These are phyloP conservation scores for Suillus americanus DNA, from an alignment of 768 basidiomycete species.

Conservation along the genomic window DNA sequence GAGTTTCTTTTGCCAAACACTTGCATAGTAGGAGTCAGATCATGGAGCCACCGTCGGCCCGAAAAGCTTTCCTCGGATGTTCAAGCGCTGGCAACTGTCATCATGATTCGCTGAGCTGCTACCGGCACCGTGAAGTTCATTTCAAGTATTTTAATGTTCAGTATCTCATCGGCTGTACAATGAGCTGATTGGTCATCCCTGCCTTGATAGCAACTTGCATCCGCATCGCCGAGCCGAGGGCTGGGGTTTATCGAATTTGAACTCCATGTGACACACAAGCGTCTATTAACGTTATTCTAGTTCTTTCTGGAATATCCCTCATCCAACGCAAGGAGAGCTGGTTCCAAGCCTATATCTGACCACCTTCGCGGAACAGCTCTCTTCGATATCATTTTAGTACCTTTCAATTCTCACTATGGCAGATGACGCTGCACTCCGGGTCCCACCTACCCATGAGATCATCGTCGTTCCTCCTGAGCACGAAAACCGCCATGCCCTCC, in stretches of 20 bases:
- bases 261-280: constrained; percentile 17
- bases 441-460: constrained; percentile 55
- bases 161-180: not conserved
- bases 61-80: not conserved
- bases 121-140: constrained; percentile 1
- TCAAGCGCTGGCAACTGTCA: not conserved
- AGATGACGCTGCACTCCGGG: constrained; percentile 10
- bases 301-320: not conserved
- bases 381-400: constrained; percentile 4
- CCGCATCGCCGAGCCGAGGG: constrained; percentile 18
- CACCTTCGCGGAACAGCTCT: constrained; percentile 15
- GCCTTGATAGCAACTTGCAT: constrained; percentile 4
- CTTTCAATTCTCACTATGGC: constrained; percentile 14
- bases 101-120: not conserved
- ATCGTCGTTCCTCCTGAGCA: constrained; percentile 43
- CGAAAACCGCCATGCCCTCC: constrained; percentile 42
- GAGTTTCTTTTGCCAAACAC: not conserved
- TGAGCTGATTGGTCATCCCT: constrained; percentile 8
- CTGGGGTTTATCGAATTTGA: constrained; percentile 3
- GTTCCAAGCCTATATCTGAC: constrained; percentile 15
- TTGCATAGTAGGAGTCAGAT: no score
- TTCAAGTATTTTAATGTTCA: not conserved
- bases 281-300: not conserved
- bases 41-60: not conserved
- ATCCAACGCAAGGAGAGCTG: constrained; percentile 5